Evolutionary conservation across 352 stramenopile genomes (phyloP).

Genomic region (Halophytophthora batemanensis): DNA sequence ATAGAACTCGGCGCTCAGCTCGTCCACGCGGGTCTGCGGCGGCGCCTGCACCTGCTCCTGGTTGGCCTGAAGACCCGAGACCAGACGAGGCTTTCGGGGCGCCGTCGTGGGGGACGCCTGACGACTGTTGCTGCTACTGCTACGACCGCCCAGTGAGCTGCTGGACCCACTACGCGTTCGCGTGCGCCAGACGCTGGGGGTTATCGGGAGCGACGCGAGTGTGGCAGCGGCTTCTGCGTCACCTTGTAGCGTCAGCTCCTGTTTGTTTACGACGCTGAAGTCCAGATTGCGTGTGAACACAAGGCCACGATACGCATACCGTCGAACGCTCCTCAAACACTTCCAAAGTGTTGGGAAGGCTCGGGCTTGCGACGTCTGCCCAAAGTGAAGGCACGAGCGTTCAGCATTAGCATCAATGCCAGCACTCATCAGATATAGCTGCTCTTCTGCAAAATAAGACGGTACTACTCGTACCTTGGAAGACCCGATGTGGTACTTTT

Average conservation of each 20-base stretch:
- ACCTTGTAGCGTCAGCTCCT: constrained; percentile 45
- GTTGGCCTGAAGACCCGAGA: constrained; percentile 45
- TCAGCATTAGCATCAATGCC: background rate
- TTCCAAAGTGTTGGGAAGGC: constrained; percentile 67
- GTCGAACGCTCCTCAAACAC: constrained; percentile 74
- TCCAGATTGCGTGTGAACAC: constrained; percentile 68
- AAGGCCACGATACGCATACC: constrained; percentile 71
- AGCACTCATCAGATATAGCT: background rate
- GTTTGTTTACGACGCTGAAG: constrained; percentile 71
- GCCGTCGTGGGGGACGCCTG: constrained; percentile 31
- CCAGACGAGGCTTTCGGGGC: constrained; percentile 24
- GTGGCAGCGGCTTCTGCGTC: constrained; percentile 13
- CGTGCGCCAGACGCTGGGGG: constrained; percentile 43
- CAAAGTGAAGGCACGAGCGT: background rate
- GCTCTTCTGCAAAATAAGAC: background rate
- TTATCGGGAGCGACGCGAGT: constrained; percentile 26
- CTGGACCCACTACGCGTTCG: constrained; percentile 43
- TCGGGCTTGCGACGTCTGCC: constrained; percentile 47
- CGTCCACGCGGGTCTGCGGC: constrained; percentile 53
- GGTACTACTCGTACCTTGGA: constrained; percentile 48
- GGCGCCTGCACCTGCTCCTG: constrained; percentile 69
- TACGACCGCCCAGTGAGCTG: constrained; percentile 35
- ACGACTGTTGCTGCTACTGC: constrained; percentile 30
- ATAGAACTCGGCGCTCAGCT: constrained; percentile 62
- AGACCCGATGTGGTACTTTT: constrained; percentile 73